A percentile compares a stretch with the other conserved stretches of the same genome.
Evolutionary conservation across 495 filamentous ascomycete species (phyloP).

Genomic region (Chaetomium cochliodes): DNA sequence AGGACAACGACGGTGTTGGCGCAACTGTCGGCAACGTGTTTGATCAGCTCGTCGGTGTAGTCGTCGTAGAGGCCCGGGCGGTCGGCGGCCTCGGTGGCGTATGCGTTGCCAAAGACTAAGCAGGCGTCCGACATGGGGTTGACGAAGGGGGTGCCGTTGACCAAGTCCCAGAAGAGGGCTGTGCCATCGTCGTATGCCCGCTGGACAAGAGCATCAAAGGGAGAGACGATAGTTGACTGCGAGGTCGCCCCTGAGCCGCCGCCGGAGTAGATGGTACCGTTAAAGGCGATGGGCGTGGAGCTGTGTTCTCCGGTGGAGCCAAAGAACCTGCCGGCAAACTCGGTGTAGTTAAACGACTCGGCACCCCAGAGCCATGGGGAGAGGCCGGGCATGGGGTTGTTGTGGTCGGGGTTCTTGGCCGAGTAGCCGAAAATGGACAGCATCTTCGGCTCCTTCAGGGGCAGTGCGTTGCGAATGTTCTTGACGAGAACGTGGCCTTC

Average conservation of each 20-base stretch:
- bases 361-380: constrained; percentile 45
- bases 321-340: constrained; percentile 27
- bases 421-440: constrained; percentile 55
- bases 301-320: constrained; percentile 9
- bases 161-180: constrained; percentile 51
- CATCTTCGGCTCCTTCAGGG: constrained; percentile 50
- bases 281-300: constrained; percentile 38
- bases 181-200: constrained; percentile 57
- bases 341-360: constrained; percentile 32
- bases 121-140: constrained; percentile 61
- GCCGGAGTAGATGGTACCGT: constrained; percentile 57
- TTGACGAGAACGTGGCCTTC: constrained; percentile 64
- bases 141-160: constrained; percentile 40
- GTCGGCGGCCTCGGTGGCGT: constrained; percentile 56
- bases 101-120: constrained; percentile 62
- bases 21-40: constrained; percentile 55
- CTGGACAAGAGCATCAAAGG: constrained; percentile 58
- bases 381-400: constrained; percentile 34
- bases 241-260: constrained; percentile 60
- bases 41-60: constrained; percentile 58
- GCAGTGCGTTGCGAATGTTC: constrained; percentile 56
- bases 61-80: constrained; percentile 44
- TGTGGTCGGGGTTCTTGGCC: constrained; percentile 45
- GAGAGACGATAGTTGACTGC: constrained; percentile 53
- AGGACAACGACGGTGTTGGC: constrained; percentile 63